Evolutionary conservation across 805 yeast species (phyloP).

Genomic region (Maudiozyma barnettii): DNA sequence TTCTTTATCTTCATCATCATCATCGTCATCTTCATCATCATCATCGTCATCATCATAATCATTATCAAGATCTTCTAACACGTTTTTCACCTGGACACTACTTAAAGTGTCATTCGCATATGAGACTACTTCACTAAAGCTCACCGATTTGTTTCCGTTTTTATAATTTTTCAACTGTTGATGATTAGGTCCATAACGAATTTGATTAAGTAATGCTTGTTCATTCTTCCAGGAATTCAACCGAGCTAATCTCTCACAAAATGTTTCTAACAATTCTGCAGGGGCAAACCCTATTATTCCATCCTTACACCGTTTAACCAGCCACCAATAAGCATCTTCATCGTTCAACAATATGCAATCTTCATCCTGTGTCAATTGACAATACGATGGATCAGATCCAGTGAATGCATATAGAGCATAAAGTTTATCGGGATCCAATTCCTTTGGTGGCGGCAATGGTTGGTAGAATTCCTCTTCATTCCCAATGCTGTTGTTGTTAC

Average conservation of each 20-base stretch:
- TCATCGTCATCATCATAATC: too few species aligned
- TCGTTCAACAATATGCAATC: conserved; percentile 76
- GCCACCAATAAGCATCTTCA: conserved; percentile 94
- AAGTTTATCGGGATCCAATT: conserved; percentile 68
- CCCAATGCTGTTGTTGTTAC: conserved; percentile 20
- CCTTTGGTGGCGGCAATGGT: conserved; percentile 55
- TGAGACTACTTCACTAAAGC: conserved; percentile 25
- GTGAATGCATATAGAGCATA: conserved; percentile 79
- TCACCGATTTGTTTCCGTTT: conserved; percentile 24
- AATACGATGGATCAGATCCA: conserved; percentile 91
- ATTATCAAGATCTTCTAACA: too few species aligned
- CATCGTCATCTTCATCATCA: too few species aligned
- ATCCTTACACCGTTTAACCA: conserved; percentile 50
- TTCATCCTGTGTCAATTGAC: conserved; percentile 68
- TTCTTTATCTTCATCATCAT: too few species aligned
- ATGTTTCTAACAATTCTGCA: conserved; percentile 88
- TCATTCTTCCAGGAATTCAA: conserved; percentile 88
- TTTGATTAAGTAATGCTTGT: conserved; percentile 29
- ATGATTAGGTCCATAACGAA: conserved; percentile 4
- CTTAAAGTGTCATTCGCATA: conserved; percentile 12
- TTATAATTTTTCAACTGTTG: conserved; percentile 9
- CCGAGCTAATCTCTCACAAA: conserved; percentile 81
- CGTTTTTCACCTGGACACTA: too few species aligned
- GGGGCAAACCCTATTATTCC: conserved; percentile 88
- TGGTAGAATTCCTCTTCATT: conserved; percentile 31